Evolutionary conservation across 2,329 filamentous ascomycete genomes (phyloP), one percentile per base, ranked within the genome.

Genomic region (Fusarium dimerum): DNA sequence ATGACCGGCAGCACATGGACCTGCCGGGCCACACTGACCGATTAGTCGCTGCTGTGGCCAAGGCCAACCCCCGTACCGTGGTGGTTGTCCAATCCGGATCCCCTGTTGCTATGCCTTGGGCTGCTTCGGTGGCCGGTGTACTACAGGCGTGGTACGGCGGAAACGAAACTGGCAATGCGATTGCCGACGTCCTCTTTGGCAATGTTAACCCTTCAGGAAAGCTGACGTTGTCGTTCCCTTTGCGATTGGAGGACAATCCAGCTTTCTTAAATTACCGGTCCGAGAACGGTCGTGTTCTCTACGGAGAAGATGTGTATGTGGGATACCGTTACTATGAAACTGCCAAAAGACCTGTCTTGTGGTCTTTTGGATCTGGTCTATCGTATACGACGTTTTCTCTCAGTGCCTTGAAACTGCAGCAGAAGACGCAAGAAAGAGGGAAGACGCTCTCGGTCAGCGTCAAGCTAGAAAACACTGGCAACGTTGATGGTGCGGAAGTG

Each of bases 231-330:
- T 84, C 78, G 1, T 88, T 56, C 5, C 56, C 53, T 2, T 39
- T 34, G 1, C 12, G 39, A 5, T n/a, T 56, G 1, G 41, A 54
- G 16, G 50, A 56, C 26, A 56, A 40, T 3, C 54, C 54, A 2
- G 45, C 50, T 1, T 56, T 50, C 16, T n/a, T 58, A 1, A 54
- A 30, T 26, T 56, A 42, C 30, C 47, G 55, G 1, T 53, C 47
- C 15, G 53, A 44, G 0, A 42, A 47, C 2, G 36, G 43, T 1
- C 26, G 50, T 3, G 47, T 54, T 6, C 38, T 47, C 1, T 90
- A 90, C 61, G 86, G 85, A 32, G 87, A 90, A 67, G 87, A 87
- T 52, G 76, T 90, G 36, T 90, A 87, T 66, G 77, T 90, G 15
- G 87, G 87, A 0, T 90, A 91, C 67, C 76, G 86, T 15, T 88